Base-by-base conservation (phyloP, 331 rosid species). In the Malus hybrid region DNA sequence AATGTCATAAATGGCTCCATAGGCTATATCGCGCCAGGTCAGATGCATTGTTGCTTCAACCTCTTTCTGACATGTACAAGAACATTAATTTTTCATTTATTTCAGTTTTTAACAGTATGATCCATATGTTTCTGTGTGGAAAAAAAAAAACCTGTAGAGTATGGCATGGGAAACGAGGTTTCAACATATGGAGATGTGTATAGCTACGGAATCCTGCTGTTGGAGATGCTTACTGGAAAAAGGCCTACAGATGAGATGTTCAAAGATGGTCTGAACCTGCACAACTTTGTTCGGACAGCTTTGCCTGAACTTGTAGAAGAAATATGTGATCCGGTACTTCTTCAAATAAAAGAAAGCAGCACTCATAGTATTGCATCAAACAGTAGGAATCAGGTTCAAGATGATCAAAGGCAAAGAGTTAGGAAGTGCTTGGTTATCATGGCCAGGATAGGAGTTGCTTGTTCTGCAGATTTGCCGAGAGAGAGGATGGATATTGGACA, bases 401-500 rank as follows among this genome's bases (percentile, higher is more conserved):
- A 48, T 46, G 63, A 75, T 12, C 6, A 20, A 8, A 22, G 16
- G 10, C 10, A 34, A 7, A 28, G 63, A 30, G 9, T 75, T 50
- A 24, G 34, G 7, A 20, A 75, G 24, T 64, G 78, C 71, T 55
- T 75, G 61, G 34, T 75, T 48, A 11, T 58, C 32, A 6, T 48
- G 29, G 78, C 63, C 14, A 20, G 48, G 22, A 64, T 64, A 44
- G 78, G 78, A 65, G 64, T 63, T 48, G 78, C 71, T 48, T 74
- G 78, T 52, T 74, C 78, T 2, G 63, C 13, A 30, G 53, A 29
- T 4, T 18, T 12, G 13, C 72, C 81, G 2, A 44, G 65, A 29
- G 63, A 28, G 14, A 44, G 84, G 50, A 46, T 44, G 78, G 66
- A 76, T 7, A 81, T 70, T 12, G 42, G 29, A 11, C 11, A 76